Conservation (phyloP, 202 grass and related monocot genomes). For the Setaria viridis region DNA sequence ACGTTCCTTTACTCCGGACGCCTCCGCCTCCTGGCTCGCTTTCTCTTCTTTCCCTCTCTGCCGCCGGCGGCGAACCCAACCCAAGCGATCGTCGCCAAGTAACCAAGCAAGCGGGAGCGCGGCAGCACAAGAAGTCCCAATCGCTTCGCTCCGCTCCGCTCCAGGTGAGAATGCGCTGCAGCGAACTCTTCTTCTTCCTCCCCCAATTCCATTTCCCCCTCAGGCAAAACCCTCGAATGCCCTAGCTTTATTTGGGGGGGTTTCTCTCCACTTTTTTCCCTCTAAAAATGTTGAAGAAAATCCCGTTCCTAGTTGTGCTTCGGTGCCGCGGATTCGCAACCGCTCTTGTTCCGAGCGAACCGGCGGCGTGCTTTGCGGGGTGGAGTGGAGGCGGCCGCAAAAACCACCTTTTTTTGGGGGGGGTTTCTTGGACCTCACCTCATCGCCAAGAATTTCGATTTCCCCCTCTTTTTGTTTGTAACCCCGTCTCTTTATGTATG, state of each 20-base stretch:
- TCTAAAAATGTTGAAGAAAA: neutral
- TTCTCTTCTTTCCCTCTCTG: no score
- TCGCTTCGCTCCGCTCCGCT: neutral
- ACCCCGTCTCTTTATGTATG: neutral
- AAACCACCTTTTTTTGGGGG: neutral
- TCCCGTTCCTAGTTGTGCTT: neutral
- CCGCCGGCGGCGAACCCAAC: neutral
- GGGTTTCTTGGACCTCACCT: neutral
- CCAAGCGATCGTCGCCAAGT: neutral
- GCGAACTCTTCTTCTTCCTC: neutral
- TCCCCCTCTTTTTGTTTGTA: neutral
- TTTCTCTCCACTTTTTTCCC: neutral
- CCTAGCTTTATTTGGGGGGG: neutral
- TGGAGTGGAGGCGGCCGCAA: neutral
- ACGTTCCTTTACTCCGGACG: neutral
- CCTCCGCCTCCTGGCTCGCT: neutral
- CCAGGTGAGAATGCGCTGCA: conserved; percentile 38
- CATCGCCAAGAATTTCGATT: neutral
- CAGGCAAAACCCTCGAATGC: conserved; percentile 30
- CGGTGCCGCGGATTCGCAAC: neutral
- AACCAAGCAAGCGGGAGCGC: neutral
- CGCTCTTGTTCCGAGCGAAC: neutral
- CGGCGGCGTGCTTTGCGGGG: neutral
- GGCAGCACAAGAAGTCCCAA: neutral
- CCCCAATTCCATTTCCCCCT: neutral